Conservation (phyloP, 1,139 yeast genomes). For the Spencermartinsiella ligniputridi region DNA sequence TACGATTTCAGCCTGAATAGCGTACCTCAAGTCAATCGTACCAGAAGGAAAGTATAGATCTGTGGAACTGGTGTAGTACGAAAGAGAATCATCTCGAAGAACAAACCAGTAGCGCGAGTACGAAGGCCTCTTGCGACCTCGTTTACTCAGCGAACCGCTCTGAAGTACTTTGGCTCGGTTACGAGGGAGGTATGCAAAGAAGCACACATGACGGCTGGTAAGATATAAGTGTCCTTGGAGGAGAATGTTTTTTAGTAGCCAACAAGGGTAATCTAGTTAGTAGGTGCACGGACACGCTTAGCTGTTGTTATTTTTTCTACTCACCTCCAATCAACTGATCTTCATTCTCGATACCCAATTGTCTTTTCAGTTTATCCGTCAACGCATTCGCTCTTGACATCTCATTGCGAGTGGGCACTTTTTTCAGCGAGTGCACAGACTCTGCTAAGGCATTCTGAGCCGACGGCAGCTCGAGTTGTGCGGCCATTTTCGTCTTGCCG, state of each 20-base stretch:
- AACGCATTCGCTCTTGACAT: slow-evolving; percentile 23
- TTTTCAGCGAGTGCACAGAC: not conserved
- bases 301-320: too few species aligned
- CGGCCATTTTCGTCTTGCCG: not conserved
- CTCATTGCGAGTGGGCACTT: slow-evolving; percentile 8
- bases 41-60: slow-evolving; percentile 79
- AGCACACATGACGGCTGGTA: slow-evolving; percentile 60
- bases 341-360: slow-evolving; percentile 25
- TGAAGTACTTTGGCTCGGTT: slow-evolving; percentile 40
- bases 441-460: not conserved
- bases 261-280: slow-evolving; percentile 51
- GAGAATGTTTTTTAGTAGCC: slow-evolving; percentile 78
- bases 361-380: slow-evolving; percentile 26
- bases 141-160: slow-evolving; percentile 43
- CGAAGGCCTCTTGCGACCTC: slow-evolving; percentile 25
- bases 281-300: too few species aligned
- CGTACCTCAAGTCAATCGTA: slow-evolving; percentile 66
- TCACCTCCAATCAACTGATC: slow-evolving; percentile 27
- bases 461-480: not conserved
- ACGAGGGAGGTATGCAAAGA: slow-evolving; percentile 75
- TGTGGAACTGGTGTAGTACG: slow-evolving; percentile 65
- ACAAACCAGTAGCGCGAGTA: slow-evolving; percentile 68
- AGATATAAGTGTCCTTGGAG: slow-evolving; percentile 81
- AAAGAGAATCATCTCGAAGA: slow-evolving; percentile 61
- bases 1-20: slow-evolving; percentile 53